Evolutionary conservation across 495 filamentous ascomycete genomes (phyloP).

Genomic region (Podospora conica): DNA sequence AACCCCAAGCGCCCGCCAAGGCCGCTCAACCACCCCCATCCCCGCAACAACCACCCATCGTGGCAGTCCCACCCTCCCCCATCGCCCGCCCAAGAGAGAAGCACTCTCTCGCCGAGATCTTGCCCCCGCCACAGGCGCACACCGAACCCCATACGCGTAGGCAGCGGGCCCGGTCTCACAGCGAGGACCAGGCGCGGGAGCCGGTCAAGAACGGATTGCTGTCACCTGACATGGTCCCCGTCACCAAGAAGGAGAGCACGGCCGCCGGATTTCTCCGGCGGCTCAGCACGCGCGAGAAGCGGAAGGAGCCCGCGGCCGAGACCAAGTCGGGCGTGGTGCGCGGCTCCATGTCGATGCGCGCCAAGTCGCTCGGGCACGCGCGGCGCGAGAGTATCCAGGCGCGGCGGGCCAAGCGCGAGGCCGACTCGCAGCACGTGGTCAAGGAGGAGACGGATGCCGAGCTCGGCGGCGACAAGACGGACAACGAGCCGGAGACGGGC

Average conservation of each 20-base stretch:
- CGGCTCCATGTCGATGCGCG: conserved; percentile 57
- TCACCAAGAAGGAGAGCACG: conserved; percentile 73
- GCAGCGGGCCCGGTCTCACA: conserved; percentile 85
- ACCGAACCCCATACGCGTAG: conserved; percentile 75
- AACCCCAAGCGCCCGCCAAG: conserved; percentile 23
- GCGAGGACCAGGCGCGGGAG: conserved; percentile 84
- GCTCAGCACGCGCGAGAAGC: conserved; percentile 77
- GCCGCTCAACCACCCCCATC: conserved; percentile 23
- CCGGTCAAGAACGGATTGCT: conserved; percentile 63
- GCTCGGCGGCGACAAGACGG: conserved; percentile 33
- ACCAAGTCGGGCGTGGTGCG: conserved; percentile 34
- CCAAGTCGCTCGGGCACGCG: conserved; percentile 87
- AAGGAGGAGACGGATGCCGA: conserved; percentile 72
- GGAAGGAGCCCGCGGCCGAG: conserved; percentile 49
- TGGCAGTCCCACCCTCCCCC: conserved; percentile 31
- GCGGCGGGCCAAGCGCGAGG: conserved; percentile 54
- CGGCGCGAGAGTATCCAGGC: conserved; percentile 87
- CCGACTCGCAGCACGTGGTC: conserved; percentile 45
- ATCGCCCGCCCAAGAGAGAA: conserved; percentile 38
- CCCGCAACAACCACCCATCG: conserved; percentile 18
- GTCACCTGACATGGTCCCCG: conserved; percentile 55
- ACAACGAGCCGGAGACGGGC: conserved; percentile 18
- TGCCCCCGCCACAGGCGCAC: conserved; percentile 79
- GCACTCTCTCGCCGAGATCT: conserved; percentile 56
- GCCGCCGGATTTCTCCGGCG: conserved; percentile 81